Evolutionary conservation across 2,329 filamentous ascomycete genomes (phyloP).

Genomic region (Fusarium staphyleae): DNA sequence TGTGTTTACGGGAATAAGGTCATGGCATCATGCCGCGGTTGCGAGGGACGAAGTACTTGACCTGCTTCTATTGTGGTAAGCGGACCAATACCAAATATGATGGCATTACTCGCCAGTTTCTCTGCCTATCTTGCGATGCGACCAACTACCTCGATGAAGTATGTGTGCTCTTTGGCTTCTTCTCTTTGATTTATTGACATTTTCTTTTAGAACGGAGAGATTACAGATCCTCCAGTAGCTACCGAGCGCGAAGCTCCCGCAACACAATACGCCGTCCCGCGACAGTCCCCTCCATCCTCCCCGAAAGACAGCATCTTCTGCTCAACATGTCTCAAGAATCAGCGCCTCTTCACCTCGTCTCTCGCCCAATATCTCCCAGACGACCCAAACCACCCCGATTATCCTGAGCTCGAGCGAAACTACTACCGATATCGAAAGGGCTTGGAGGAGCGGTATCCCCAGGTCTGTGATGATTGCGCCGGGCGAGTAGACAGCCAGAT

Average conservation of each 20-base stretch:
- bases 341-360: conserved; percentile 77
- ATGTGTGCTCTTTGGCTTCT: conserved; percentile 1
- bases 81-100: conserved; percentile 67
- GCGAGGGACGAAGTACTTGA: conserved; percentile 55
- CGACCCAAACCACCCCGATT: conserved; percentile 70
- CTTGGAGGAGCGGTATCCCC: conserved; percentile 85
- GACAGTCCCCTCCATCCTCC: conserved; percentile 38
- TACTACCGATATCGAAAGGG: conserved; percentile 74
- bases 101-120: conserved; percentile 68
- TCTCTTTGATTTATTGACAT: conserved; percentile 6
- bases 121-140: conserved; percentile 81
- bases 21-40: conserved; percentile 53
- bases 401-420: conserved; percentile 70
- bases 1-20: not conserved
- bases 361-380: conserved; percentile 81
- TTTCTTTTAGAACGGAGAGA: conserved; percentile 74
- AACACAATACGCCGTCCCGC: conserved; percentile 57
- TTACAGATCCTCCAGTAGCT: conserved; percentile 81
- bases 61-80: conserved; percentile 85
- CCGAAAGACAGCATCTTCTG: conserved; percentile 64
- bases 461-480: conserved; percentile 83
- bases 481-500: conserved; percentile 75
- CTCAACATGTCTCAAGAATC: conserved; percentile 84
- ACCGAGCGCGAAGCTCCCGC: conserved; percentile 54
- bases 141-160: conserved; percentile 91